Evolutionary conservation across 2,329 filamentous ascomycete species (phyloP).

Genomic region (Orbilia javanica): DNA sequence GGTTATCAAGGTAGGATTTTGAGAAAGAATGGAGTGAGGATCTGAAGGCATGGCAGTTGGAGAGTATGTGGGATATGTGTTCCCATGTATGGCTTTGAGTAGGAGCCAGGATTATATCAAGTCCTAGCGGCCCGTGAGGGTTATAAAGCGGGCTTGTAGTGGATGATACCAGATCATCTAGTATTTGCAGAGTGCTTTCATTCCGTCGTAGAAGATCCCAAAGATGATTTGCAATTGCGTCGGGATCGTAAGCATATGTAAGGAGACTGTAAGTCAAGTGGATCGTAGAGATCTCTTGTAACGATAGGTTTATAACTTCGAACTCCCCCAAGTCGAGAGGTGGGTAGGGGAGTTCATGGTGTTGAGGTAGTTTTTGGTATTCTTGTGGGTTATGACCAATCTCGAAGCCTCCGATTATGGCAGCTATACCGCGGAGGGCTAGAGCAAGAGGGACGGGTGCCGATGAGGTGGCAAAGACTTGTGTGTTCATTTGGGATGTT

Average conservation of each 20-base stretch:
- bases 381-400: conserved; percentile 3
- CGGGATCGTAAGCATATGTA: conserved; percentile 34
- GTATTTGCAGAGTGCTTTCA: neutral
- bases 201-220: conserved; percentile 32
- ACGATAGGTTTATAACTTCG: conserved; percentile 21
- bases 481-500: conserved; percentile 15
- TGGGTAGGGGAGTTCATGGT: conserved; percentile 19
- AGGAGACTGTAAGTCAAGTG: conserved; percentile 31
- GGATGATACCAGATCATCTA: conserved; percentile 24
- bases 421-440: conserved; percentile 42
- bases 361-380: conserved; percentile 30
- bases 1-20: conserved; percentile 41
- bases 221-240: conserved; percentile 15
- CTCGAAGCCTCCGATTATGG: conserved; percentile 49
- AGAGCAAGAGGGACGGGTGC: conserved; percentile 6
- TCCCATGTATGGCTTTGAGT: conserved; percentile 26
- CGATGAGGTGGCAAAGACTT: conserved; percentile 18
- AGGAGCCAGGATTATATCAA: conserved; percentile 16
- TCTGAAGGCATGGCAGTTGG: conserved; percentile 28
- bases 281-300: conserved; percentile 35
- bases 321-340: conserved; percentile 28
- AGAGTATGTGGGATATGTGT: conserved; percentile 29
- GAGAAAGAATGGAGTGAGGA: conserved; percentile 16
- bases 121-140: neutral
- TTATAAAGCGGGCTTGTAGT: conserved; percentile 2